Conservation (phyloP, 257 asterid genomes). For the Solanum peruvianum region DNA sequence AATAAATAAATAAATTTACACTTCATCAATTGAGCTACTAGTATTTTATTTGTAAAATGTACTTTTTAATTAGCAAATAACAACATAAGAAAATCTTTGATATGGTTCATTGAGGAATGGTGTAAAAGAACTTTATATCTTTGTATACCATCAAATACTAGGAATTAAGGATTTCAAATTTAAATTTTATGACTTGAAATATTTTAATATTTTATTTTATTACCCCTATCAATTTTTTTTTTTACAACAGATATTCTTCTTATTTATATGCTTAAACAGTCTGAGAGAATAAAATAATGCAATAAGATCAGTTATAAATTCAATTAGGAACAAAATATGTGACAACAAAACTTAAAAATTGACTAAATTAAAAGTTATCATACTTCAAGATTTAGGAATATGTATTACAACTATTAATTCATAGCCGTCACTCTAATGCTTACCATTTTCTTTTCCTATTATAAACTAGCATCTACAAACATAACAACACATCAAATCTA, state of each 20-base stretch:
- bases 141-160: background rate
- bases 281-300: background rate
- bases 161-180: background rate
- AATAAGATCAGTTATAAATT: background rate
- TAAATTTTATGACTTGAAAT: background rate
- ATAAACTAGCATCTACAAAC: background rate
- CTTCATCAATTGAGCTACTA: rapidly evolving
- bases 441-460: background rate
- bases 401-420: background rate
- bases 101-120: background rate
- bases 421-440: background rate
- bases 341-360: too few species aligned
- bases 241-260: background rate
- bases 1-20: background rate
- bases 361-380: background rate
- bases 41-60: background rate
- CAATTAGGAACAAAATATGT: background rate
- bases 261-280: background rate
- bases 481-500: background rate
- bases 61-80: background rate
- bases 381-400: background rate
- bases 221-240: background rate
- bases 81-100: background rate
- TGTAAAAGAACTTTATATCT: background rate
- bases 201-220: background rate